Evolutionary conservation across 176 grass and related monocot species (phyloP), one percentile per base, ranked within the genome.

Genomic region (Aegilops umbellulata): DNA sequence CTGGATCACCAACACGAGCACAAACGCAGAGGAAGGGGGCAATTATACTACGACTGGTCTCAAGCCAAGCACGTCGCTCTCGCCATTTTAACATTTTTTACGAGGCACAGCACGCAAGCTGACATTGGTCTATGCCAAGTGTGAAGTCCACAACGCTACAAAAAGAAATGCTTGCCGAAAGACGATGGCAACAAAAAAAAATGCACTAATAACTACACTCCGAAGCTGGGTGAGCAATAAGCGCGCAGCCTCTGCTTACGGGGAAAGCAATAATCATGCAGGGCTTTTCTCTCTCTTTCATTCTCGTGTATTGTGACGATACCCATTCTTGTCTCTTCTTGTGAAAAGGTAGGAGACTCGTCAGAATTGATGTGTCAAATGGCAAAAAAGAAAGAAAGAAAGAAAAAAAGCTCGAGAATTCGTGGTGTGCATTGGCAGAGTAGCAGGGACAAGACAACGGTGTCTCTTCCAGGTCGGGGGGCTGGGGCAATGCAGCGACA

Each of bases 111-210:
- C 47, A 27, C 16, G 47, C 62, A 36, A 27, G 35, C 89, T 60
- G 67, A 47, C 39, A 83, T 83, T 87, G 42, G 76, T 10, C 74
- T 27, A 47, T 83, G 89, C 80, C 89, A 87, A 66, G 74, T 73
- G 80, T 83, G 80, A 60, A 87, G 80, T 80, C 85, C 80, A 90
- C 80, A 69, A 87, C 10, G 75, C 22, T 34, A n/a, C 46, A 23
- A 85, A 85, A 74, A 76, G 3, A 78, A 77, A 65, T 10, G 22
- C 25, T 47, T 42, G 64, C 39, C 13, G 24, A 57, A 24, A 55
- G 2, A 31, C 23, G 39, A 25, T 12, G 44, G 31, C 74, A 44
- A 44, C 10, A 44, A 44, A 44, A 67, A 19, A 19, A 60, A 58
- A 55, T 26, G n/a, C 31, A 65, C 35, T 17, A 41, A 16, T 16